phyloP scores from a whole-genome alignment of 495 filamentous ascomycete species.

The Symbiotaphrina buchneri region DNA sequence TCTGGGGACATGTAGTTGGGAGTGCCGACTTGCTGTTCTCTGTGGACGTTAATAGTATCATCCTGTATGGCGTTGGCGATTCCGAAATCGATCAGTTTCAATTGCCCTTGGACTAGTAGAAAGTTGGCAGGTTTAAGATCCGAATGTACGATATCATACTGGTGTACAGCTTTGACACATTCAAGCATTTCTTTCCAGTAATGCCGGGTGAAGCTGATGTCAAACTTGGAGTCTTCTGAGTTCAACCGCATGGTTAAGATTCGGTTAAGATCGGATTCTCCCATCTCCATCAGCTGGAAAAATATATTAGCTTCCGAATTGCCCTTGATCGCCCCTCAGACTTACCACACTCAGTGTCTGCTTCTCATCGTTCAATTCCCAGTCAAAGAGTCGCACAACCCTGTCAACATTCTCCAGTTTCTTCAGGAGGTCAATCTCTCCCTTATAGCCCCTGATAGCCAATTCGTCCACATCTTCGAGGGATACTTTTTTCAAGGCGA shows the following conservation, averaged over 20 bases:
- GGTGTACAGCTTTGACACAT: slow-evolving; percentile 75
- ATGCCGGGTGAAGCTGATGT: slow-evolving; percentile 76
- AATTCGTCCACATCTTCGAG: slow-evolving; percentile 73
- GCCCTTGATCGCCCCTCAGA: slow-evolving; percentile 6
- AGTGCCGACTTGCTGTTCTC: slow-evolving; percentile 84
- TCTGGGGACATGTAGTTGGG: slow-evolving; percentile 99
- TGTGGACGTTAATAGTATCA: slow-evolving; percentile 90
- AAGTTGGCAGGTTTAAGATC: slow-evolving; percentile 95
- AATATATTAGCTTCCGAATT: slow-evolving; percentile 1
- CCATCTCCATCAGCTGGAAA: slow-evolving; percentile 77
- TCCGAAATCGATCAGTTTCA: slow-evolving; percentile 88
- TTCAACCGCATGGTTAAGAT: slow-evolving; percentile 54
- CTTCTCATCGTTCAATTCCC: slow-evolving; percentile 77
- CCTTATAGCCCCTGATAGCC: slow-evolving; percentile 75
- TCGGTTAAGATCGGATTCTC: slow-evolving; percentile 83
- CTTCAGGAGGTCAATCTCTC: slow-evolving; percentile 82
- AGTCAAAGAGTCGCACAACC: slow-evolving; percentile 78
- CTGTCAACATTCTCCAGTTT: slow-evolving; percentile 65
- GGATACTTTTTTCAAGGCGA: slow-evolving; percentile 82
- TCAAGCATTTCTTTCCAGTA: slow-evolving; percentile 99
- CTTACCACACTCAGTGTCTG: slow-evolving; percentile 61
- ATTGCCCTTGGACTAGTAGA: slow-evolving; percentile 58
- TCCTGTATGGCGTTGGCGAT: slow-evolving; percentile 96
- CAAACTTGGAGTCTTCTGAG: slow-evolving; percentile 51
- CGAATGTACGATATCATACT: slow-evolving; percentile 78